Conservation (phyloP, 2,329 filamentous ascomycete species). For the Aspergillus sp. region DNA sequence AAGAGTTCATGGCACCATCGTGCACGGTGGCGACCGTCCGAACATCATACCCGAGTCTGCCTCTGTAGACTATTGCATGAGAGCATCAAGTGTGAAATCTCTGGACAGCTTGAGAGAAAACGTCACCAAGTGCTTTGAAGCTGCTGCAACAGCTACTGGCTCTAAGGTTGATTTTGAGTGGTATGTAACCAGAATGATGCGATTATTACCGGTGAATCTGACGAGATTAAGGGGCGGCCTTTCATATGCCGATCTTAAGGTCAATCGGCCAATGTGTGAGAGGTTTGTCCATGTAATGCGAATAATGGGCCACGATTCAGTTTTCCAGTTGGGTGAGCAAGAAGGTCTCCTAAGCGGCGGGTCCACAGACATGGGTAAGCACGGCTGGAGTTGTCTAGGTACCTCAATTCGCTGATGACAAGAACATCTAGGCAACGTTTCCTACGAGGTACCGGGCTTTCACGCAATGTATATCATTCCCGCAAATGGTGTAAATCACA, state of each 20-base stretch:
- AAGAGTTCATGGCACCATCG: slow-evolving; percentile 54
- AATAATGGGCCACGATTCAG: too few species aligned
- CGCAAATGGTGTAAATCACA: too few species aligned
- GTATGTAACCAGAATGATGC: too few species aligned
- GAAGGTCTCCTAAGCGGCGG: slow-evolving; percentile 1
- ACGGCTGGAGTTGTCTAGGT: too few species aligned
- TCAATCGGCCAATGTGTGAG: too few species aligned
- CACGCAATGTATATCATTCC: too few species aligned
- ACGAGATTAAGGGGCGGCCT: not conserved
- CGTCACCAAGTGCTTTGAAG: not conserved
- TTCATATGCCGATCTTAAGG: not conserved
- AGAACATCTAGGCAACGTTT: too few species aligned
- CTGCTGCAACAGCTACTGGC: not conserved
- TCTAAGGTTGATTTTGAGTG: not conserved
- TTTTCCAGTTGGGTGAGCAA: not conserved
- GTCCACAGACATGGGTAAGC: slow-evolving; percentile 7
- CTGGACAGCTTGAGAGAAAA: not conserved
- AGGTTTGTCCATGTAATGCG: too few species aligned
- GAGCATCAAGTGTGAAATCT: not conserved
- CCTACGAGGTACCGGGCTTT: too few species aligned
- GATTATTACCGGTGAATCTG: too few species aligned
- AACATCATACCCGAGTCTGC: not conserved
- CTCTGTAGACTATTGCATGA: not conserved
- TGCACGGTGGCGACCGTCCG: slow-evolving; percentile 26
- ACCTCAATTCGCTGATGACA: too few species aligned